Conservation (phyloP, 192 early-diverging fungal species). For the Mortierella claussenii region DNA sequence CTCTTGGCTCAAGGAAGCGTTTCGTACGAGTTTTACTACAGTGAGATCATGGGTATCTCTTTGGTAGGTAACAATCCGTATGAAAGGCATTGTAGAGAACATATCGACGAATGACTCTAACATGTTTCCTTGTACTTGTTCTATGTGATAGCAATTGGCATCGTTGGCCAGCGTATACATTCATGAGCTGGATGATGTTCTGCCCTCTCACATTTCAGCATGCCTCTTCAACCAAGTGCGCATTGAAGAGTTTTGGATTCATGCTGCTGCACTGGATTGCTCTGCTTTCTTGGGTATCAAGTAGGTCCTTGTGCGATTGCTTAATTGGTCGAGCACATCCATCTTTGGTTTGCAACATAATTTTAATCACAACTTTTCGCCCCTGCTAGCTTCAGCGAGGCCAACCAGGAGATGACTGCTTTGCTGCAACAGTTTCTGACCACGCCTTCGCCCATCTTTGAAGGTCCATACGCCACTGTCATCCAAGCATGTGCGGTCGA, state of each 20-base stretch:
- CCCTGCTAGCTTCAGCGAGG: slow-evolving; percentile 46
- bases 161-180: slow-evolving; percentile 61
- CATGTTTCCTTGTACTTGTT: not conserved
- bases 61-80: slow-evolving; percentile 49
- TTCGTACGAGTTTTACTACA: slow-evolving; percentile 58
- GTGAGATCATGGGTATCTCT: slow-evolving; percentile 67
- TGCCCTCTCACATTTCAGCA: slow-evolving; percentile 57
- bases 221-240: slow-evolving; percentile 57
- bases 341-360: not conserved
- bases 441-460: slow-evolving; percentile 65
- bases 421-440: slow-evolving; percentile 63
- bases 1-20: slow-evolving; percentile 58
- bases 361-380: not conserved
- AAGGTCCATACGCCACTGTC: slow-evolving; percentile 41
- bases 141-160: slow-evolving; percentile 56
- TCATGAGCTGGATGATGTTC: slow-evolving; percentile 61
- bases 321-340: too few species aligned
- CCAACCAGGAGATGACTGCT: slow-evolving; percentile 54
- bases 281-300: slow-evolving; percentile 47
- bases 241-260: slow-evolving; percentile 56
- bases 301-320: slow-evolving; percentile 50
- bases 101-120: too few species aligned
- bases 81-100: too few species aligned
- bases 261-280: slow-evolving; percentile 47
- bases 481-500: slow-evolving; percentile 62